Evolutionary conservation across 805 yeast genomes (phyloP), one percentile per base, ranked within the genome.

Genomic region (Groenewaldozyma tartarivorans): DNA sequence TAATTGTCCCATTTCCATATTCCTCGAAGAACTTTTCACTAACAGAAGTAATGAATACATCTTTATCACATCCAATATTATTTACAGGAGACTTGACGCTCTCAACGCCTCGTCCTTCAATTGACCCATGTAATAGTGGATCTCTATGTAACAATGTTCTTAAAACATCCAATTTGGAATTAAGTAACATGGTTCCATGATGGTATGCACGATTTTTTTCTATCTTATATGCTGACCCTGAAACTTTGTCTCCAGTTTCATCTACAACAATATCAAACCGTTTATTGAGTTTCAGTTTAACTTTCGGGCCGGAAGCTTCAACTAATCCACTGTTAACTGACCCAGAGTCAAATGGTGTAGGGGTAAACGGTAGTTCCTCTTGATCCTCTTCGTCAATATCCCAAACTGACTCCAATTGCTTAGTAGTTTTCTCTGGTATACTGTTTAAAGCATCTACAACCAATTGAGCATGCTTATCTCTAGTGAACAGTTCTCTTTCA

Each of bases 191-290:
- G 0, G 99, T 92, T 0, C 96, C 98, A 63, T 92, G 99, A 56
- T 92, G 98, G 49, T 88, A 80, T 4, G 95, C 77, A 50, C 77
- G 76, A 0, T 92, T 88, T 37, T 72, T 71, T 4, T 94, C 79
- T 24, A 92, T 68, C 56, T 88, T 88, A 60, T 75, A 92, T 0
- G 98, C 96, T 5, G 95, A 83, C 0, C 99, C 99, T 51, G 95
- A 81, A 3, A 92, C 76, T 55, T 92, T 92, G 2, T 60, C 54
- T 4, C 46, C 48, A 5, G 29, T 39, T 17, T 42, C 46, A 9
- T 45, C 45, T 15, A 76, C 72, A 6, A 78, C 68, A 21, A 90
- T 79, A 56, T 92, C 98, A 22, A 95, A 94, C 36, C 96, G 69
- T 2, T 67, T 71, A 54, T 85, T 90, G 4, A 84, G 74, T 5